Percentiles rank a stretch among this genome's conserved stretches.
Evolutionary conservation across 2,329 filamentous ascomycete genomes (phyloP).

Genomic region (Paecilomyces niveus): DNA sequence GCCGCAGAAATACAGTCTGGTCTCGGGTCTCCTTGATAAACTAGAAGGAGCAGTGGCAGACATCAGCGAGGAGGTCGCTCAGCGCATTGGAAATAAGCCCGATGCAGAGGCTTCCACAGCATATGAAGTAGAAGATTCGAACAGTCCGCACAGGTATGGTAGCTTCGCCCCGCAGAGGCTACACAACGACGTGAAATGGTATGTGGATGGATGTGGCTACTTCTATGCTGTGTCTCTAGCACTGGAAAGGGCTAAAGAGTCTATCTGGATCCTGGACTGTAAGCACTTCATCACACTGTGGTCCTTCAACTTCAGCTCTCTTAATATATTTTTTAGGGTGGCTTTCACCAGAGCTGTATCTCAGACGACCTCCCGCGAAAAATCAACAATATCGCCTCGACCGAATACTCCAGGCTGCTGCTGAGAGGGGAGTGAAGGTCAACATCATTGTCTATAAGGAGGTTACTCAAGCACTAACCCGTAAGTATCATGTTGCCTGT

Average conservation of each 20-base stretch:
- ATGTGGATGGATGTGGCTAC: slow-evolving; percentile 75
- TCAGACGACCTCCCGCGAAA: slow-evolving; percentile 71
- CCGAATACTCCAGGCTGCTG: slow-evolving; percentile 71
- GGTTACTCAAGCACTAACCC: slow-evolving; percentile 69
- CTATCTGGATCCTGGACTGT: slow-evolving; percentile 79
- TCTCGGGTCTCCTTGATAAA: slow-evolving; percentile 48
- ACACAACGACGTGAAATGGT: slow-evolving; percentile 76
- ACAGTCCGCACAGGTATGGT: slow-evolving; percentile 45
- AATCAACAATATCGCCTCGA: slow-evolving; percentile 82
- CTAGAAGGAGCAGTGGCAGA: slow-evolving; percentile 47
- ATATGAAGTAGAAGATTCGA: slow-evolving; percentile 29
- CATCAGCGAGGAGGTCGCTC: slow-evolving; percentile 45
- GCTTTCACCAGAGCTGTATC: slow-evolving; percentile 79
- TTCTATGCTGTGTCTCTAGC: slow-evolving; percentile 80
- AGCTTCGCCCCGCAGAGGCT: slow-evolving; percentile 67
- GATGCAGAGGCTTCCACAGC: slow-evolving; percentile 44
- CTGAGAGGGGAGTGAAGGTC: slow-evolving; percentile 74
- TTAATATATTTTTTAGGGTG: slow-evolving; percentile 47
- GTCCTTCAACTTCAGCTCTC: not conserved
- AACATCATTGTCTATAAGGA: slow-evolving; percentile 92
- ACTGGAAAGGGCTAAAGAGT: slow-evolving; percentile 67
- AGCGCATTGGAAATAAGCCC: slow-evolving; percentile 40
- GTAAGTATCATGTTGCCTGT: slow-evolving; percentile 47
- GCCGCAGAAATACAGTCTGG: slow-evolving; percentile 26
- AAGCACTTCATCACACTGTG: slow-evolving; percentile 10